phyloP scores from a whole-genome alignment of 208 protist species.

The Tritrichomonas musculus region DNA sequence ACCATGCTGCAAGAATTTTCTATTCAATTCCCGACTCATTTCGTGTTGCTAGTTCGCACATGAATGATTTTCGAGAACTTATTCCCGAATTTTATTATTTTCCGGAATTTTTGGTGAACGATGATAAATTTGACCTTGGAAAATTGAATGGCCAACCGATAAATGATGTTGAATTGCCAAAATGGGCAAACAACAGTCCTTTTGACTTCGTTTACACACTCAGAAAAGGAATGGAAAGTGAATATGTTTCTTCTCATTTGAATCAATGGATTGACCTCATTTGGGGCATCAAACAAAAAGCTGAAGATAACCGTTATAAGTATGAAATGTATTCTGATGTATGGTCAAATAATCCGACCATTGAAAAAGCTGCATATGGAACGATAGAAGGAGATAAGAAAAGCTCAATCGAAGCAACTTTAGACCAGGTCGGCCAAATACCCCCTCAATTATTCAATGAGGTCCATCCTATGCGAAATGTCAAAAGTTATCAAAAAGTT shows the following conservation, averaged over 20 bases:
- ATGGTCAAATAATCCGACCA: background rate
- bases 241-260: slow-evolving; percentile 51
- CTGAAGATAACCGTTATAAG: slow-evolving; percentile 26
- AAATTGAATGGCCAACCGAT: slow-evolving; percentile 35
- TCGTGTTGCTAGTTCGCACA: too few relatives aligned
- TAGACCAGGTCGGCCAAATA: background rate
- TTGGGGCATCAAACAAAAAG: slow-evolving; percentile 58
- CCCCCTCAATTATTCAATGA: background rate
- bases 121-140: slow-evolving; percentile 44
- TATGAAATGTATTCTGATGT: slow-evolving; percentile 15
- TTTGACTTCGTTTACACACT: slow-evolving; percentile 55
- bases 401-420: background rate
- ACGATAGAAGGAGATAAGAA: background rate
- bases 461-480: background rate
- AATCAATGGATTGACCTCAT: slow-evolving; percentile 65
- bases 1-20: background rate
- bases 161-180: slow-evolving; percentile 41
- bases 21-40: background rate
- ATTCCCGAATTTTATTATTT: slow-evolving; percentile 58
- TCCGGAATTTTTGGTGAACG: slow-evolving; percentile 50
- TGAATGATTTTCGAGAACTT: slow-evolving; percentile 39
- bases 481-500: too few relatives aligned
- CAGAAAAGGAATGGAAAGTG: slow-evolving; percentile 54
- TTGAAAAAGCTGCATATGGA: too few relatives aligned
- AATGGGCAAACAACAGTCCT: slow-evolving; percentile 38